Evolutionary conservation across 164 flowering plant species (phyloP), one percentile per base, ranked within the genome.

Genomic region (Macadamia integrifolia): DNA sequence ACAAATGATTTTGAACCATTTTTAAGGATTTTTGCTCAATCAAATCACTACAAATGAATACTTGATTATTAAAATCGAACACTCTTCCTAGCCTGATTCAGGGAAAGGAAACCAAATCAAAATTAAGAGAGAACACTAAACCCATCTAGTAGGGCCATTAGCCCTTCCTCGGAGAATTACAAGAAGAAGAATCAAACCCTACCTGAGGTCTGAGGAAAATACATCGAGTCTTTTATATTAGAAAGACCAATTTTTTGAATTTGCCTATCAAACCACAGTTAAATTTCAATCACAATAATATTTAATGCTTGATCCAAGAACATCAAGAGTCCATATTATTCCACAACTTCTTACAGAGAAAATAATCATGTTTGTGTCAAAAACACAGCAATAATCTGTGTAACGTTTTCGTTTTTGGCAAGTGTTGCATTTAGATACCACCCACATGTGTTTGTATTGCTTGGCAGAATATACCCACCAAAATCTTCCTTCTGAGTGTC

Each of bases 381-480:
- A 46, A 46, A 4, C 23, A 46, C 12, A 5, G 9, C 50, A 46
- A 46, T 46, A 4, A 46, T 46, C 13, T 46, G 9, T 46, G 7
- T 9, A 46, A 3, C 3, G 6, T 31, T 64, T 6, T 17, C n/a
- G 10, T 23, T 5, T 2, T 11, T 15, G 56, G n/a, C 6, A 18
- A 6, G 14, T 13, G 49, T 49, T 15, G 63, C 66, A 63, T 61
- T 58, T 43, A 64, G 50, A 62, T 81, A 91, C 98, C 93, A 82
- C 95, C 15, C 92, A 78, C 52, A 81, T 82, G 90, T 76, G 60
- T 85, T 93, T 18, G 96, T 91, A 67, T 91, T 93, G 62, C 92
- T 87, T 61, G 91, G 72, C 60, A 91, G 74, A 72, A 87, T 72
- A 65, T 87, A 93, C 89, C 97, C 98, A 93, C 57, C 98, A 78